Evolutionary conservation across 352 stramenopile species (phyloP), one percentile per base, ranked within the genome.

Genomic region (Phytophthora macrochlamydospora): DNA sequence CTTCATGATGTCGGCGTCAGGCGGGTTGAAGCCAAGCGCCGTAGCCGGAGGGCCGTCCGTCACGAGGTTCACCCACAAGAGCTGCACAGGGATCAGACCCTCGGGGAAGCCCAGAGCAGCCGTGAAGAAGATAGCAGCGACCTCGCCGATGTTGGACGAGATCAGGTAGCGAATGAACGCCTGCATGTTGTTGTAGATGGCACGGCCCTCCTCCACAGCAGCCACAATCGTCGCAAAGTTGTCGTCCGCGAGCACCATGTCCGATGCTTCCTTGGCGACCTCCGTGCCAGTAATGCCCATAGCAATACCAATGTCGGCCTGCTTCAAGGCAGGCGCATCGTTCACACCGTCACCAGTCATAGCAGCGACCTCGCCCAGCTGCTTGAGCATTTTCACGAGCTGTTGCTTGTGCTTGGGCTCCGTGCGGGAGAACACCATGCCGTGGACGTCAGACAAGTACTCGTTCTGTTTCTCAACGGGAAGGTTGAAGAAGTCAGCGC

Each of bases 321-420:
- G 95, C 76, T 99, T 97, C 35, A 99, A 83, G 14, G 97, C 98
- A 52, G 97, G 97, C 18, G 97, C 97, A 71, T 99, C 98, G 78
- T 99, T 99, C 40, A 99, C 98, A 65, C 98, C 98, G 67, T 99
- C 98, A 18, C 98, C 97, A 54, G 98, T 99, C 98, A 99, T 99
- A 8, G 97, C 97, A 33, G 87, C 71, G 18, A 99, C 92, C 71
- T 99, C 94, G 9, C 97, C 97, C 32, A 93, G 79, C 56, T 91
- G 76, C 73, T 99, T 97, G n/a, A 99, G 76, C 90, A 98, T 97
- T 82, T 92, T 98, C 59, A 98, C 91, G 13, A 98, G 72, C 67
- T 91, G 71, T 80, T 99, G 97, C 85, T 99, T 99, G 82, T 99
- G 95, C 66, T 97, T 96, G 5, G 98, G 98, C 76, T 99, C 95